phyloP scores from a whole-genome alignment of 805 yeast species.

The Starmerella scarabaei region DNA sequence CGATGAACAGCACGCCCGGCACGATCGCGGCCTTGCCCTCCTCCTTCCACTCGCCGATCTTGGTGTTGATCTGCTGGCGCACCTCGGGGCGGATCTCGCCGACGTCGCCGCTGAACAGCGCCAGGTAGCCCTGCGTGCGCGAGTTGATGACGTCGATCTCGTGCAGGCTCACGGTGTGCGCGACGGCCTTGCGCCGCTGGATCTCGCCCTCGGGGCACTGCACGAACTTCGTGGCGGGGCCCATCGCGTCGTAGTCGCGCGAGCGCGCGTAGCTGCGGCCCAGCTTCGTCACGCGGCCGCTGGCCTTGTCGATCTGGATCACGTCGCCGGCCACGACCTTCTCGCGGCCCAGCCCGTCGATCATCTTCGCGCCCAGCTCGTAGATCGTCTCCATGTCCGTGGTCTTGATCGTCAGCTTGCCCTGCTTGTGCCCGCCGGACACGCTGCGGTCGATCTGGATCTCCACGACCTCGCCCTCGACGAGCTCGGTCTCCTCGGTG shows the following conservation, averaged over 20 bases:
- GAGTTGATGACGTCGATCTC: slow-evolving; percentile 97
- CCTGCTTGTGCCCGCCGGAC: slow-evolving; percentile 97
- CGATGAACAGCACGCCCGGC: slow-evolving; percentile 95
- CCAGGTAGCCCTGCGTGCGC: slow-evolving; percentile 93
- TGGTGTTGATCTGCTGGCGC: slow-evolving; percentile 89
- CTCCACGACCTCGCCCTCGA: slow-evolving; percentile 98
- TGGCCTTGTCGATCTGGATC: slow-evolving; percentile 84
- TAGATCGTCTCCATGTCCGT: slow-evolving; percentile 98
- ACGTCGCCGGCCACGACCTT: slow-evolving; percentile 96
- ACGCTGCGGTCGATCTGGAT: slow-evolving; percentile 85
- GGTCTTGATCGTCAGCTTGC: slow-evolving; percentile 90
- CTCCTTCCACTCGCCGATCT: slow-evolving; percentile 96
- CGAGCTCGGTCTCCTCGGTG: slow-evolving; percentile 91
- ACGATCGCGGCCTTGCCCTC: slow-evolving; percentile 95
- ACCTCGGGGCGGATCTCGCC: slow-evolving; percentile 95
- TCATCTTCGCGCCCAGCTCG: slow-evolving; percentile 89
- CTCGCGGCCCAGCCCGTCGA: slow-evolving; percentile 85
- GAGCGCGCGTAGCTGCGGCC: slow-evolving; percentile 95
- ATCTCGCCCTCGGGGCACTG: slow-evolving; percentile 98
- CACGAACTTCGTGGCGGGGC: slow-evolving; percentile 93
- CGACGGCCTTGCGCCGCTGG: slow-evolving; percentile 88
- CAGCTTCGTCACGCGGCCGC: slow-evolving; percentile 84
- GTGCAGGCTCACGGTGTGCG: slow-evolving; percentile 94
- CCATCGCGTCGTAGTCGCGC: slow-evolving; percentile 97
- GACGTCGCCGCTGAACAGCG: slow-evolving; percentile 88